Percentiles rank a stretch among this genome's conserved stretches.
phyloP scores from a whole-genome alignment of 192 early-diverging fungal genomes.

The Phlyctochytrium bullatum region DNA sequence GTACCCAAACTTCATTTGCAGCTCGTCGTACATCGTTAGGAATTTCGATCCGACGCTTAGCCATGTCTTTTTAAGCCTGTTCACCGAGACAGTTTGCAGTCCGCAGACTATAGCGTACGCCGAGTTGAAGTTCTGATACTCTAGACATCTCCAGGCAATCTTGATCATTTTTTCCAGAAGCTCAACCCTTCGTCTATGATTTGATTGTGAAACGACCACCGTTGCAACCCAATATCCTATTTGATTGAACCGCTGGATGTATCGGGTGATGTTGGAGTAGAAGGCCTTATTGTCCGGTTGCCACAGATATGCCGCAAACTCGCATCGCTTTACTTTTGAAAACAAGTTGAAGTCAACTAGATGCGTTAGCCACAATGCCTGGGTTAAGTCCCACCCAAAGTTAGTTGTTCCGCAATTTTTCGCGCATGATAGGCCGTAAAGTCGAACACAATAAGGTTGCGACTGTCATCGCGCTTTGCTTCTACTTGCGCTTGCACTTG shows the following conservation, averaged over 20 bases:
- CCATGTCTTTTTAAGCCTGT: constrained; percentile 2
- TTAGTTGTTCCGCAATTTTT: background rate
- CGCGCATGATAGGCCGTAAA: background rate
- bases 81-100: background rate
- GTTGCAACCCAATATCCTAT: constrained; percentile 8
- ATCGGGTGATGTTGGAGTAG: background rate
- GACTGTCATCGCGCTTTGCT: background rate
- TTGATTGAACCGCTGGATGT: constrained; percentile 3
- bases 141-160: background rate
- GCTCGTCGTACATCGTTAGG: background rate
- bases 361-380: background rate
- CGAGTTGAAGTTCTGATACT: constrained; percentile 5
- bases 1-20: background rate
- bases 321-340: background rate
- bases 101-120: background rate
- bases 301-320: background rate
- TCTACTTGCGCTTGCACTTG: too few relatives aligned
- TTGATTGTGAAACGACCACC: background rate
- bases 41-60: background rate
- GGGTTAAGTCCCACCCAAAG: background rate
- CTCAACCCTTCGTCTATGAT: background rate
- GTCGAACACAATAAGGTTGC: background rate
- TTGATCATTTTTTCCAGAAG: background rate
- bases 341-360: background rate
- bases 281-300: background rate